A percentile compares a stretch with the other conserved stretches of the same genome.
These are phyloP conservation scores for Xenosphaeropsis pyriputrescens DNA, from an alignment of 2,329 filamentous ascomycete genomes.

Conservation along the genomic window DNA sequence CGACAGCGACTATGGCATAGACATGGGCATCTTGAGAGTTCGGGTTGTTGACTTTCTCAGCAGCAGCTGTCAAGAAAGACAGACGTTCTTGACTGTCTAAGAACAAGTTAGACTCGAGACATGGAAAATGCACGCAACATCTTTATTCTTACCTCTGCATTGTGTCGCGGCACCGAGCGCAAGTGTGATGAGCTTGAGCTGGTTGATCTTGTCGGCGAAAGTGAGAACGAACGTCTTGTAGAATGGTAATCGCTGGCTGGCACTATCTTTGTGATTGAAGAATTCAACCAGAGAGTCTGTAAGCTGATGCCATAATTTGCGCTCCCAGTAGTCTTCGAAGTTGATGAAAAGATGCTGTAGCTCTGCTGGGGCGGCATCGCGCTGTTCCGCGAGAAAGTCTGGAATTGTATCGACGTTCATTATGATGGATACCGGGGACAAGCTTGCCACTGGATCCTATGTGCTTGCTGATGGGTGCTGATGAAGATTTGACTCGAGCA, in stretches of 20 bases:
- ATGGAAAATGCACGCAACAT: not conserved
- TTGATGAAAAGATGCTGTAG: constrained; percentile 77
- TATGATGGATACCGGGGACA: constrained; percentile 12
- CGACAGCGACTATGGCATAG: constrained; percentile 82
- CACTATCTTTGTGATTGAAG: constrained; percentile 73
- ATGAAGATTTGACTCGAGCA: too few relatives aligned
- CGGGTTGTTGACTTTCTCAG: constrained; percentile 79
- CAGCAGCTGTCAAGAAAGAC: constrained; percentile 68
- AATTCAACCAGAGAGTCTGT: constrained; percentile 79
- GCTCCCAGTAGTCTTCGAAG: constrained; percentile 96
- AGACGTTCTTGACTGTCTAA: constrained; percentile 78
- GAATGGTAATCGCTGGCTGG: constrained; percentile 70
- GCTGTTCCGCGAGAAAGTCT: constrained; percentile 83
- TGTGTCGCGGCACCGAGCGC: constrained; percentile 77
- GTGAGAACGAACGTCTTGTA: constrained; percentile 92
- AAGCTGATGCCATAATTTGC: constrained; percentile 98
- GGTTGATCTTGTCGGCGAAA: constrained; percentile 98
- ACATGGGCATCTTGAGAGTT: constrained; percentile 92
- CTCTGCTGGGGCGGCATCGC: constrained; percentile 75
- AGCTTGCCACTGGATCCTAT: not conserved
- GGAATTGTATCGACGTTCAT: constrained; percentile 85
- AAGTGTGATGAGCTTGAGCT: constrained; percentile 87
- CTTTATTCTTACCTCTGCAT: constrained; percentile 47
- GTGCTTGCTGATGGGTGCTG: too few relatives aligned
- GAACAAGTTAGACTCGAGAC: constrained; percentile 2